Evolutionary conservation across 352 stramenopile genomes (phyloP).

Genomic region (Peronospora destructor): DNA sequence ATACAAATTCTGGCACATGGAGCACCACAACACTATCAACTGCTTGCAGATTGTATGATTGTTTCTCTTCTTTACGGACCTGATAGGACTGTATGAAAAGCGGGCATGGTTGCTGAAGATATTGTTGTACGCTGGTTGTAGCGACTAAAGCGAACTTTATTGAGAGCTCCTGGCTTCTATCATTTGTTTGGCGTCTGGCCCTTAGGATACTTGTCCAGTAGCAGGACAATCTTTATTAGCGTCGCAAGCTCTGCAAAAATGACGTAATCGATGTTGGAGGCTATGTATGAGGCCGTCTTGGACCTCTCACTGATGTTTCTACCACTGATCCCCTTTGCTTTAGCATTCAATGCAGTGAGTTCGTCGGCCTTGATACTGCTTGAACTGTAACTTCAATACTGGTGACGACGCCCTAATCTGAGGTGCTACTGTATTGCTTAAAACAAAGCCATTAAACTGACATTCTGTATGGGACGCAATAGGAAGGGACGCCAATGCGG

Average conservation of each 20-base stretch:
- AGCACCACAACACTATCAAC: background rate
- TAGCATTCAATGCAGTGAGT: too few relatives aligned
- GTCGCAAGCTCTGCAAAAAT: slow-evolving; percentile 51
- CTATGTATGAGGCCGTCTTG: too few relatives aligned
- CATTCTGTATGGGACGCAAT: slow-evolving; percentile 50
- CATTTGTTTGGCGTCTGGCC: too few relatives aligned
- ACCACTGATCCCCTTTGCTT: too few relatives aligned
- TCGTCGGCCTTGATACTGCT: too few relatives aligned
- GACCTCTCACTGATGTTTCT: too few relatives aligned
- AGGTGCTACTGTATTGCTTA: too few relatives aligned
- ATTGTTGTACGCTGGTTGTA: slow-evolving; percentile 9
- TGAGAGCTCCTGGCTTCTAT: background rate
- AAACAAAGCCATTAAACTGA: slow-evolving; percentile 29
- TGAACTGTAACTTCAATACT: too few relatives aligned
- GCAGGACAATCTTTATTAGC: slow-evolving; percentile 6
- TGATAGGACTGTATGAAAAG: too few relatives aligned
- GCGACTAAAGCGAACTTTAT: slow-evolving; percentile 11
- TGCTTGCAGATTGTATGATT: slow-evolving; percentile 34
- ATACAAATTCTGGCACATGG: slow-evolving; percentile 62
- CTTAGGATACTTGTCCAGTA: too few relatives aligned
- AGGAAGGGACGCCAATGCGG: slow-evolving; percentile 65
- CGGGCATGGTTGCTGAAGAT: slow-evolving; percentile 47
- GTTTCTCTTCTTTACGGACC: slow-evolving; percentile 38
- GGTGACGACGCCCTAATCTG: too few relatives aligned
- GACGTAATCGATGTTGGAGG: slow-evolving; percentile 62